A percentile compares a stretch with the other conserved stretches of the same genome.
Conservation (phyloP, 345 rosid genomes). For the Moringa oleifera region DNA sequence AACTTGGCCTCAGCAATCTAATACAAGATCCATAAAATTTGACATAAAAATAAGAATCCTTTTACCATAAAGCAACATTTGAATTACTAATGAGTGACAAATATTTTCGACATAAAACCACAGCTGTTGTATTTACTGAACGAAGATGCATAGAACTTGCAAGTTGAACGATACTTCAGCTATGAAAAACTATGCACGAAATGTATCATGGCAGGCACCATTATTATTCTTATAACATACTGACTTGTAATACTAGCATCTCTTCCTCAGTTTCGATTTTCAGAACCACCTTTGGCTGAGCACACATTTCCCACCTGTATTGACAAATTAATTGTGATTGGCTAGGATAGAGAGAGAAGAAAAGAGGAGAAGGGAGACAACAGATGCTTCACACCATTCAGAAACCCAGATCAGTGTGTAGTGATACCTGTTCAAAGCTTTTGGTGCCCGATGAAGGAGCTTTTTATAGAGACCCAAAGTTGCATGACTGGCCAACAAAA, state of each 20-base stretch:
- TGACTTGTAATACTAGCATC: conserved; percentile 86
- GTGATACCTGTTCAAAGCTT: conserved; percentile 66
- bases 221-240: conserved; percentile 21
- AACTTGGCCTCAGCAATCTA: too few relatives aligned
- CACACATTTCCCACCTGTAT: conserved; percentile 91
- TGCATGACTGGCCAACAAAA: conserved; percentile 67
- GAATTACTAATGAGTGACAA: too few relatives aligned
- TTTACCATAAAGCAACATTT: too few relatives aligned
- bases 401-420: background rate
- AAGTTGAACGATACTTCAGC: background rate
- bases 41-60: too few relatives aligned
- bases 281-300: conserved; percentile 95
- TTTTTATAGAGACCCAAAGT: conserved; percentile 91
- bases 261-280: conserved; percentile 89
- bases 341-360: background rate
- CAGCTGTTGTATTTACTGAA: too few relatives aligned
- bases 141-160: conserved; percentile 4
- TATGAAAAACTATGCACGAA: background rate
- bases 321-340: conserved; percentile 4
- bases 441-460: conserved; percentile 73
- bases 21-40: too few relatives aligned
- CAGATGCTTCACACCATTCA: background rate
- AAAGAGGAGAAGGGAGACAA: background rate
- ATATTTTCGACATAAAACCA: too few relatives aligned
- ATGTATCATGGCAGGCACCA: conserved; percentile 1